Conservation (phyloP, 768 basidiomycete genomes). For the Galerina marginata region DNA sequence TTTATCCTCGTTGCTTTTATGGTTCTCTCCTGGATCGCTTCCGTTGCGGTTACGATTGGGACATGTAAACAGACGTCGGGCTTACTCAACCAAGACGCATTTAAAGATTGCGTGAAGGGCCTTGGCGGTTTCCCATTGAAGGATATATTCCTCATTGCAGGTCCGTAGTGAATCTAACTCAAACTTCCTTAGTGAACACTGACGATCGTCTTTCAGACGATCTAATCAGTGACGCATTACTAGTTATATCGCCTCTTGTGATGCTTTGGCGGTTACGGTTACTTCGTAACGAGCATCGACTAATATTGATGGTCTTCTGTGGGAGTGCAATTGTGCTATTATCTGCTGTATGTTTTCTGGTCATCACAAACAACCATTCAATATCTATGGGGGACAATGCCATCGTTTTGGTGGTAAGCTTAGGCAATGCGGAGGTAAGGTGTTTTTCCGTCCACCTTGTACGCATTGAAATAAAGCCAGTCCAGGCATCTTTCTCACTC, state of each 20-base stretch:
- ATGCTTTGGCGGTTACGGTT: no score
- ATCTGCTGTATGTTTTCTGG: no score
- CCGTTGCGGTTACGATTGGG: not conserved
- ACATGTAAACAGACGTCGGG: conserved; percentile 2
- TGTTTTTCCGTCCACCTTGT: not conserved
- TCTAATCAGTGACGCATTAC: no score
- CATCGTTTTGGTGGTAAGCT: not conserved
- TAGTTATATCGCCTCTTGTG: no score
- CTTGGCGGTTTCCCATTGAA: not conserved
- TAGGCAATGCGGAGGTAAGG: conserved; percentile 1
- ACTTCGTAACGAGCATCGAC: no score
- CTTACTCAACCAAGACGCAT: not conserved
- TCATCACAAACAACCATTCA: no score
- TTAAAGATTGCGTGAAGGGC: conserved; percentile 3
- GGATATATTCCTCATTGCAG: conserved; percentile 2
- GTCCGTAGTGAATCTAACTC: no score
- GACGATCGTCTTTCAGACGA: no score
- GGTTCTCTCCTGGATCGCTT: conserved; percentile 2
- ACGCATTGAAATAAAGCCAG: not conserved
- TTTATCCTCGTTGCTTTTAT: conserved; percentile 1
- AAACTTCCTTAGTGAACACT: no score
- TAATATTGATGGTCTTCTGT: no score
- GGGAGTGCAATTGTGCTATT: no score
- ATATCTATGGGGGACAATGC: no score
- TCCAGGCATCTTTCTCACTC: conserved; percentile 2